Evolutionary conservation across 2,329 filamentous ascomycete genomes (phyloP), one percentile per base, ranked within the genome.

Genomic region (Purpureocillium takamizusanense): DNA sequence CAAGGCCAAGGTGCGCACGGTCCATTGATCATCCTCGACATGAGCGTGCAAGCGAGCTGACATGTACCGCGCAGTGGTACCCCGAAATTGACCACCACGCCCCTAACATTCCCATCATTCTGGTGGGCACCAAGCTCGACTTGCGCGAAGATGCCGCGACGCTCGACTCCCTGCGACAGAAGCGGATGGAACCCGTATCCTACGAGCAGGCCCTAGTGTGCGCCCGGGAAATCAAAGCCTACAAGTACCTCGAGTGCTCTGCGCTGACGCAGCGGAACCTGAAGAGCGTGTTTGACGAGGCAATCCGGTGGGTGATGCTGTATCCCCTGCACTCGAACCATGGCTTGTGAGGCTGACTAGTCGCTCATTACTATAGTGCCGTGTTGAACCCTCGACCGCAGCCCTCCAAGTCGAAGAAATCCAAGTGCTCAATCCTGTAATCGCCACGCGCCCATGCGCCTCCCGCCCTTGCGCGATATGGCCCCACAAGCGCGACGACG

Each of bases 281-380:
- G 52, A 98, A 98, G 81, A 94, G 87, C 55, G 92, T 98, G 35
- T 98, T 98, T 59, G 92, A 98, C 58, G 90, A 95, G 67, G 92
- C 92, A 27, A 98, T 98, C 59, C 83, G 92, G 92, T 97, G 69
- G 52, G 82, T 6, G 5, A 7, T 9, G 21, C 10, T 6, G 21
- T 66, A 17, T 25, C 16, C 13, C 31, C 9, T 29, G 36, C 40
- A n/a, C 31, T 31, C 37, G 39, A 49, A 25, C 21, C 21, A 10
- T 6, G 21, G 6, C 21, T 5, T 5, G 21, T 10, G 21, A 25
- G n/a, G n/a, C n/a, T 25, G 21, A 10, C 21, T 25, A 25, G 10
- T 10, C 21, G 21, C 6, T 25, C 10, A 10, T 25, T 10, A 46
- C 46, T 55, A 40, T 52, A 86, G 82, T 53, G 81, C 82, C 45